These are phyloP conservation scores for Kewa caespitosa DNA, from an alignment of 179 eudicot genomes.

Conservation along the genomic window DNA sequence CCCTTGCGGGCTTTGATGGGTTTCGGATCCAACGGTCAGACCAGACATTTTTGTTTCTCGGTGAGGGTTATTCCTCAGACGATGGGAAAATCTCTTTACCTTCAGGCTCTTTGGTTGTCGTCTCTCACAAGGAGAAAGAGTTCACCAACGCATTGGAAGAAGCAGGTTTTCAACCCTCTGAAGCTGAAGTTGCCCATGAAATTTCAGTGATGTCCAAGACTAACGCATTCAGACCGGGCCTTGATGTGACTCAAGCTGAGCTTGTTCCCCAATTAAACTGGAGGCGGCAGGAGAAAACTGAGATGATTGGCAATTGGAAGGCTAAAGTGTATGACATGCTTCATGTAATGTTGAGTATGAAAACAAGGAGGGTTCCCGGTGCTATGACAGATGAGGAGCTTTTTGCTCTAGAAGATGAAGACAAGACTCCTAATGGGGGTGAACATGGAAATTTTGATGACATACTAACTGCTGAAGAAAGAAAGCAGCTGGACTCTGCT, in stretches of 20 bases:
- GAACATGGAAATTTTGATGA: slow-evolving; percentile 73
- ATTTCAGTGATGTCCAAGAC: slow-evolving; percentile 88
- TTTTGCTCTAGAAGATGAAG: slow-evolving; percentile 67
- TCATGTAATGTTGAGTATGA: slow-evolving; percentile 87
- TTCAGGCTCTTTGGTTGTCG: slow-evolving; percentile 71
- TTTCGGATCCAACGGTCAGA: slow-evolving; percentile 86
- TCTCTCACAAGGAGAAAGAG: slow-evolving; percentile 82
- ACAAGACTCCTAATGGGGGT: slow-evolving; percentile 48
- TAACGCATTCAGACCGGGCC: slow-evolving; percentile 88
- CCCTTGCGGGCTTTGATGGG: slow-evolving; percentile 93
- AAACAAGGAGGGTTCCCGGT: slow-evolving; percentile 91
- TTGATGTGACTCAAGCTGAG: slow-evolving; percentile 93
- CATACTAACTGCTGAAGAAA: slow-evolving; percentile 82
- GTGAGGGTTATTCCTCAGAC: slow-evolving; percentile 70
- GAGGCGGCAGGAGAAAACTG: slow-evolving; percentile 86
- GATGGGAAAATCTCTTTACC: slow-evolving; percentile 67
- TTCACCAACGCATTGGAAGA: slow-evolving; percentile 92
- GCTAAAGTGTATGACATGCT: slow-evolving; percentile 91
- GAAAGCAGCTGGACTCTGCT: slow-evolving; percentile 79
- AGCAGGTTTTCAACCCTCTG: slow-evolving; percentile 81
- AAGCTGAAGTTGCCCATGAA: slow-evolving; percentile 84
- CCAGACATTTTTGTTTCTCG: slow-evolving; percentile 80
- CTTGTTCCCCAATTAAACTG: slow-evolving; percentile 77
- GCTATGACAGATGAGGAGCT: slow-evolving; percentile 96
- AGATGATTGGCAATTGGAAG: slow-evolving; percentile 87